Base-by-base conservation (phyloP, 306 rosid genomes). In the Rubus parviflorus region DNA sequence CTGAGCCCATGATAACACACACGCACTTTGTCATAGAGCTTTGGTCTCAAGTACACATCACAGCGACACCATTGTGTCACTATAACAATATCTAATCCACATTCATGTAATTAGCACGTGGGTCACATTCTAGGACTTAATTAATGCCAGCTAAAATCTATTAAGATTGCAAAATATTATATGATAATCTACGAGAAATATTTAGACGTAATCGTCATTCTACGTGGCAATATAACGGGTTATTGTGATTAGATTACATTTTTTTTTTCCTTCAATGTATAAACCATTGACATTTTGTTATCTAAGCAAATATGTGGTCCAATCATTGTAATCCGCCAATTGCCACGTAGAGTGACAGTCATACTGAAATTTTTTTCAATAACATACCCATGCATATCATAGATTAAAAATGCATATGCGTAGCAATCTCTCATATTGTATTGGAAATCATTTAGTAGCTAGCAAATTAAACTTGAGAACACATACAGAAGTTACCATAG, bases 81-180 rank as follows among this genome's bases (percentile, higher is more conserved):
- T 5, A 16, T 5, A 15, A 15, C 8, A 14, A 20, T 57, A 23
- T 40, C 40, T 6, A 19, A 10, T 20, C 42, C 69, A 0, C 37
- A 17, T 74, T 60, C 57, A 19, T 60, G 69, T 45, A 45, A 74
- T 74, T 60, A 74, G 56, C 70, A 74, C 45, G 68, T 58, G 57
- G 56, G 69, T 42, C 57, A 8, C 69, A 42, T 45, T 57, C 45
- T 43, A 23, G 1, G 5, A 57, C 46, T 42, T 73, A 7, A 73
- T 11, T 38, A n/a, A 40, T 22, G 41, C 38, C 40, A 38, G 4
- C 43, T 43, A 20, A 23, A 60, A 42, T 14, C 63, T 16, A 12
- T 14, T 13, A 41, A 53, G 65, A 40, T n/a, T 73, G 40, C 5
- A 52, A 72, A 30, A 25, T 62, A 37, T 2, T 51, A 51, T 51